A percentile compares a stretch with the other conserved stretches of the same genome.
Evolutionary conservation across 805 yeast genomes (phyloP).

Genomic region (Zygosaccharomyces bisporus): DNA sequence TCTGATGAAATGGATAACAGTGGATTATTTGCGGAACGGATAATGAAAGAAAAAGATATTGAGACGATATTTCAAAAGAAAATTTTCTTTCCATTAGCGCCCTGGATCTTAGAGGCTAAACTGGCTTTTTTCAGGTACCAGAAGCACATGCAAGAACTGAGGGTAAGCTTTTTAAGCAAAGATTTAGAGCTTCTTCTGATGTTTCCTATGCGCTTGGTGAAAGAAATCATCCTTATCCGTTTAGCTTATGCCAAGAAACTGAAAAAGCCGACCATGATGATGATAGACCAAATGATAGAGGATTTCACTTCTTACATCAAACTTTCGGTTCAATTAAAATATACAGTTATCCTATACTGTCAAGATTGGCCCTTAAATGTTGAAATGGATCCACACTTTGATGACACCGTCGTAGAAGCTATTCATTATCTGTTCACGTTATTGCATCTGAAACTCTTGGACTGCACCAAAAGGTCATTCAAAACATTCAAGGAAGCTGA

Average conservation of each 20-base stretch:
- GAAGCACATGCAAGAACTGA: conserved; percentile 58
- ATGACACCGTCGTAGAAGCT: conserved; percentile 66
- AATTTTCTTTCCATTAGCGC: conserved; percentile 64
- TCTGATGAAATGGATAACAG: conserved; percentile 52
- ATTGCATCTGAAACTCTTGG: conserved; percentile 71
- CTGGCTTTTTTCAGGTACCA: conserved; percentile 62
- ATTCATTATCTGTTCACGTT: conserved; percentile 67
- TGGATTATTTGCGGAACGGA: conserved; percentile 73
- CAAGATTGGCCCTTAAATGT: conserved; percentile 66
- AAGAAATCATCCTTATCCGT: conserved; percentile 72
- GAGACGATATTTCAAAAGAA: conserved; percentile 67
- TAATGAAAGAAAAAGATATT: conserved; percentile 76
- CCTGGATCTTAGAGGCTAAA: conserved; percentile 79
- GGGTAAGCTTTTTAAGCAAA: conserved; percentile 69
- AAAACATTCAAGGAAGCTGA: conserved; percentile 90
- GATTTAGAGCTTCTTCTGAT: conserved; percentile 60
- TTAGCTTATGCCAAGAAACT: conserved; percentile 73
- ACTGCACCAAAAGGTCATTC: conserved; percentile 66
- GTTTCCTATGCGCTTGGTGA: conserved; percentile 76
- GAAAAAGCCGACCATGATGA: conserved; percentile 86
- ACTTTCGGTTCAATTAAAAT: conserved; percentile 70
- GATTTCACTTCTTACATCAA: conserved; percentile 76
- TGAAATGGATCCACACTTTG: conserved; percentile 59
- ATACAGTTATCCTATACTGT: conserved; percentile 57
- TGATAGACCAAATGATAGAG: conserved; percentile 89